A percentile compares a stretch with the other conserved stretches of the same genome.
Conservation (phyloP, 768 basidiomycete species). For the Russula sp. region DNA sequence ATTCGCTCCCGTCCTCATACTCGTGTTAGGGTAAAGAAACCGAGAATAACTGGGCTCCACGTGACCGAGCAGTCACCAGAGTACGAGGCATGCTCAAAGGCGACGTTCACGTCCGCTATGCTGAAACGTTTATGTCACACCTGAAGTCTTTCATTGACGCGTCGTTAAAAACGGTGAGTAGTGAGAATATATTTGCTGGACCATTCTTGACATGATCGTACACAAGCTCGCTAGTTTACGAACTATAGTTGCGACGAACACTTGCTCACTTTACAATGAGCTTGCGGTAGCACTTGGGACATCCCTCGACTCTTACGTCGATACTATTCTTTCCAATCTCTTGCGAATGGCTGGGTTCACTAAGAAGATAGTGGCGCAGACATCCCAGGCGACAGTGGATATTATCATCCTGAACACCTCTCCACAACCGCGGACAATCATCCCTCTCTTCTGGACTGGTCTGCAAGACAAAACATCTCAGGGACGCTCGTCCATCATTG, state of each 20-base stretch:
- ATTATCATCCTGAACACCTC: conserved; percentile 66
- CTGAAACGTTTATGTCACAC: conserved; percentile 65
- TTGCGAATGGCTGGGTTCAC: conserved; percentile 85
- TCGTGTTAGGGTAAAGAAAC: conserved; percentile 83
- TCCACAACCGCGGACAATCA: conserved; percentile 58
- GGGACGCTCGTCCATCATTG: conserved; percentile 57
- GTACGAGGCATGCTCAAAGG: conserved; percentile 90
- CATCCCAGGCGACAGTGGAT: conserved; percentile 68
- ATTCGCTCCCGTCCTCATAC: background rate
- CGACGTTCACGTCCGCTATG: conserved; percentile 67
- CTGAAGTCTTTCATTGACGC: conserved; percentile 79
- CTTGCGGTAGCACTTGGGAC: conserved; percentile 60
- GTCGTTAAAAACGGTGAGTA: conserved; percentile 75
- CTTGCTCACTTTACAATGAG: conserved; percentile 72
- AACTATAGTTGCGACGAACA: conserved; percentile 80
- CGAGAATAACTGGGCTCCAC: conserved; percentile 88
- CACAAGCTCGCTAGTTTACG: conserved; percentile 79
- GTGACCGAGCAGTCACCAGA: conserved; percentile 70
- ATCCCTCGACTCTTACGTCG: conserved; percentile 74
- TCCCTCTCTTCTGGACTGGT: conserved; percentile 62
- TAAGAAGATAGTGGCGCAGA: conserved; percentile 86
- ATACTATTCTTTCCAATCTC: conserved; percentile 66
- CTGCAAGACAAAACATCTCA: conserved; percentile 80
- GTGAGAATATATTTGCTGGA: background rate
- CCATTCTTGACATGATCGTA: conserved; percentile 7